Evolutionary conservation across 2,329 filamentous ascomycete genomes (phyloP).

Genomic region (Pyrenophora seminiperda): DNA sequence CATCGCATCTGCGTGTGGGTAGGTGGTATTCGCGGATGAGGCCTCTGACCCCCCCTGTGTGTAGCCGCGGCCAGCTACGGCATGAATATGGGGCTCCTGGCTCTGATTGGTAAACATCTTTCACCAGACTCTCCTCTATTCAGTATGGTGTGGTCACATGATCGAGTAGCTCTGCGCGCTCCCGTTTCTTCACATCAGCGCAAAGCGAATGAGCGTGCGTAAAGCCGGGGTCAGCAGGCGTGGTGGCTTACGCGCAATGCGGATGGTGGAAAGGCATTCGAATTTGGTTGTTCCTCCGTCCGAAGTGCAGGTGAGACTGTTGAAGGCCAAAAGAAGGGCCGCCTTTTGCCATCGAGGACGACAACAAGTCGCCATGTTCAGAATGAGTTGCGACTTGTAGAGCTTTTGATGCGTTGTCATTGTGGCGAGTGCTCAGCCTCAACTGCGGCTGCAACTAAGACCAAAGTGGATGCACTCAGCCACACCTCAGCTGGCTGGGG

Average conservation of each 20-base stretch:
- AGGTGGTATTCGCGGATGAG: constrained; percentile 5
- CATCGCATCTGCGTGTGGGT: not conserved
- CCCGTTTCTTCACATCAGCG: constrained; percentile 31
- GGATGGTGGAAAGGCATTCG: constrained; percentile 32
- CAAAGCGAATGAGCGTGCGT: constrained; percentile 39
- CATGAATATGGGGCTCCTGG: constrained; percentile 11
- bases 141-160: constrained; percentile 38
- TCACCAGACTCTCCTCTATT: constrained; percentile 19
- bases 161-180: constrained; percentile 35
- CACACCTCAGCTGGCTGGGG: constrained; percentile 37
- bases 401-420: constrained; percentile 41
- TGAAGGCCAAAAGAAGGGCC: constrained; percentile 22
- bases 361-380: constrained; percentile 6
- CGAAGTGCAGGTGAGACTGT: constrained; percentile 31
- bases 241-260: constrained; percentile 39
- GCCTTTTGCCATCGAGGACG: constrained; percentile 14
- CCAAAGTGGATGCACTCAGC: constrained; percentile 34
- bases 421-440: constrained; percentile 46
- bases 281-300: constrained; percentile 24
- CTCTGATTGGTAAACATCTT: constrained; percentile 33
- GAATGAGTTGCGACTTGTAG: constrained; percentile 19
- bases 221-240: constrained; percentile 30
- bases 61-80: constrained; percentile 30
- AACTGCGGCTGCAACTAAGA: constrained; percentile 27
- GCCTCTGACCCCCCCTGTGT: constrained; percentile 31